phyloP scores from a whole-genome alignment of 2,329 filamentous ascomycete genomes.

The Colletotrichum magnum region DNA sequence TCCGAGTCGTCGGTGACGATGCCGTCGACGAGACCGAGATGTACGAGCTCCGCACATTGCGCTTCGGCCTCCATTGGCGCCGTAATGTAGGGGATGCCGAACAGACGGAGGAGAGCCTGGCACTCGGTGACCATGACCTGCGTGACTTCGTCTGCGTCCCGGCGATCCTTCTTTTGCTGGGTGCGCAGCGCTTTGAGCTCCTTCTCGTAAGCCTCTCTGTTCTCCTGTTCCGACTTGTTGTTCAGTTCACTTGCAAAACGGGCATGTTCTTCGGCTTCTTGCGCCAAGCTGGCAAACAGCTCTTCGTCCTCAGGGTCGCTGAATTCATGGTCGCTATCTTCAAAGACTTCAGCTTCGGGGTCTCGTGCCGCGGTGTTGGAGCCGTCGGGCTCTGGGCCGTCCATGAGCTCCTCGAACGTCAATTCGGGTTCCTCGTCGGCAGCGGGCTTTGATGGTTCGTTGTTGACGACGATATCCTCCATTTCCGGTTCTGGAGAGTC shows the following conservation, averaged over 20 bases:
- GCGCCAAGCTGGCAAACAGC: constrained; percentile 85
- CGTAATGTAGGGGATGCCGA: constrained; percentile 96
- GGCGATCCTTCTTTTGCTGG: constrained; percentile 97
- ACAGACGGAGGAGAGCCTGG: constrained; percentile 88
- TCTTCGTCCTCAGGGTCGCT: constrained; percentile 95
- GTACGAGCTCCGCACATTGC: constrained; percentile 93
- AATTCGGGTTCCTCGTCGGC: constrained; percentile 29
- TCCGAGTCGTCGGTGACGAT: constrained; percentile 98
- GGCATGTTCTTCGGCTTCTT: constrained; percentile 93
- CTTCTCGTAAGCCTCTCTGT: constrained; percentile 84
- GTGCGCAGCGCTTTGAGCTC: constrained; percentile 88
- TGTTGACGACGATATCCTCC: constrained; percentile 11
- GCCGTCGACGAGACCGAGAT: constrained; percentile 90
- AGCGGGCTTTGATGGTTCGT: constrained; percentile 10
- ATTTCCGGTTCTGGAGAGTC: constrained; percentile 37
- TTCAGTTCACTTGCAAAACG: constrained; percentile 92
- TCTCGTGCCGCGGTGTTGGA: constrained; percentile 40
- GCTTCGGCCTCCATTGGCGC: constrained; percentile 99
- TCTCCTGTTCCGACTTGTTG: constrained; percentile 78
- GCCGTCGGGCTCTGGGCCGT: constrained; percentile 41
- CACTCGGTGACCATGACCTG: constrained; percentile 97
- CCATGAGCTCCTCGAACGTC: constrained; percentile 43
- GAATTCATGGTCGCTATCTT: constrained; percentile 77
- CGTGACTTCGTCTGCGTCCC: constrained; percentile 97
- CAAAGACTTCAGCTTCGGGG: constrained; percentile 59